Evolutionary conservation across 1,139 yeast species (phyloP), one percentile per base, ranked within the genome.

Genomic region (Yamadazyma blattariae): DNA sequence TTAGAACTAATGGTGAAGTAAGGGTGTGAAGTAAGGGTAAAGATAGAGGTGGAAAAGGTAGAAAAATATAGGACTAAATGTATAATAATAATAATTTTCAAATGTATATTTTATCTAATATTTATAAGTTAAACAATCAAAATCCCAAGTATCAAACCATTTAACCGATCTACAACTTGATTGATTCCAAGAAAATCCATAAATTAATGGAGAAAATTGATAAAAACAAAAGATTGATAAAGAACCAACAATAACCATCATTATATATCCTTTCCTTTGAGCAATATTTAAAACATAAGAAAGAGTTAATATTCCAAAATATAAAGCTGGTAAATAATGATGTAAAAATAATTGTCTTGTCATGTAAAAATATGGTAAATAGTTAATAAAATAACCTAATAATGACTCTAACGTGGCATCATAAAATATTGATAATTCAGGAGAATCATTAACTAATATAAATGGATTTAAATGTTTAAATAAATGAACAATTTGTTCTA

Each of bases 271-370:
- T 34, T 45, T 50, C 6, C 49, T 33, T 7, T 52, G 41, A 33
- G 61, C 64, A 39, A 56, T 59, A 35, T 67, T 70, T 18, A 57
- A 41, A 38, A 49, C 61, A 36, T 61, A 65, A 2, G 63, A 52
- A 12, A 58, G 32, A 25, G 59, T 44, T 38, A 69, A 46, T n/a
- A 66, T 56, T 16, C 56, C 44, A 39, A 69, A 66, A 40, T 56
- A 62, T 18, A 67, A 50, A 12, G 69, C 52, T 11, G 64, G 59
- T 40, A 66, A 52, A 46, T 70, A 70, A 44, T 68, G 73, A 39
- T 67, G 73, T 31, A 60, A 48, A 38, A 61, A 64, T 29, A 65
- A 44, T 34, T 63, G 63, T 35, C 71, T 49, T 11, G 48, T 33
- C 59, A 65, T 52, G 35, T 40, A 37, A 45, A 61, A 59, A 43